These are phyloP conservation scores for Penicillium coffeae DNA, from an alignment of 495 filamentous ascomycete species.

Conservation along the genomic window DNA sequence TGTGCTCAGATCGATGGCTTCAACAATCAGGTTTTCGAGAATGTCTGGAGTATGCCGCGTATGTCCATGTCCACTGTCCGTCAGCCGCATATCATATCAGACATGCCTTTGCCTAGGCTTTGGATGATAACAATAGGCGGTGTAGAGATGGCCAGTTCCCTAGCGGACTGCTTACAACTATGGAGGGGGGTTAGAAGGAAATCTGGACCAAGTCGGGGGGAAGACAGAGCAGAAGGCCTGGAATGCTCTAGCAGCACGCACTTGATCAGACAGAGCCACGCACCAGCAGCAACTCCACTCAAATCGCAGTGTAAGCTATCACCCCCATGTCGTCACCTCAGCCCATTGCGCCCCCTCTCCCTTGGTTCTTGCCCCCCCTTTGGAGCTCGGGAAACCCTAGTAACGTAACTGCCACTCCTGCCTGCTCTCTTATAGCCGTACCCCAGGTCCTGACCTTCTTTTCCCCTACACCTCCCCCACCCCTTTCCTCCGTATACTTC, in stretches of 20 bases:
- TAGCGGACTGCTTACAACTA: no score
- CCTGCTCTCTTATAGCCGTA: slow-evolving; percentile 6
- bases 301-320: slow-evolving; percentile 19
- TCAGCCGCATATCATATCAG: no score
- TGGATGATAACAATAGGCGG: no score
- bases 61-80: no score
- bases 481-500: slow-evolving; percentile 1
- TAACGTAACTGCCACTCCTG: slow-evolving; percentile 8
- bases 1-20: no score
- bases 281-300: slow-evolving; percentile 13
- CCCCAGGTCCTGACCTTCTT: background rate
- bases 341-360: slow-evolving; percentile 21
- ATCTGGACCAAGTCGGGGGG: slow-evolving; percentile 7
- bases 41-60: no score
- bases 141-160: no score
- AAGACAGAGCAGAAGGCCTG: slow-evolving; percentile 1
- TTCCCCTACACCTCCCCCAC: slow-evolving; percentile 4
- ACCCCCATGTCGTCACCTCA: slow-evolving; percentile 24
- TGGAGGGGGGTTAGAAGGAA: slow-evolving; percentile 4
- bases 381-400: slow-evolving; percentile 3
- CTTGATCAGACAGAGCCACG: slow-evolving; percentile 7
- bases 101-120: no score
- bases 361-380: slow-evolving; percentile 19
- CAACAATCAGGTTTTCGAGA: no score
- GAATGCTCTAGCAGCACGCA: slow-evolving; percentile 10